phyloP scores from a whole-genome alignment of 2,329 filamentous ascomycete genomes.

The Tolypocladium endophyticum region DNA sequence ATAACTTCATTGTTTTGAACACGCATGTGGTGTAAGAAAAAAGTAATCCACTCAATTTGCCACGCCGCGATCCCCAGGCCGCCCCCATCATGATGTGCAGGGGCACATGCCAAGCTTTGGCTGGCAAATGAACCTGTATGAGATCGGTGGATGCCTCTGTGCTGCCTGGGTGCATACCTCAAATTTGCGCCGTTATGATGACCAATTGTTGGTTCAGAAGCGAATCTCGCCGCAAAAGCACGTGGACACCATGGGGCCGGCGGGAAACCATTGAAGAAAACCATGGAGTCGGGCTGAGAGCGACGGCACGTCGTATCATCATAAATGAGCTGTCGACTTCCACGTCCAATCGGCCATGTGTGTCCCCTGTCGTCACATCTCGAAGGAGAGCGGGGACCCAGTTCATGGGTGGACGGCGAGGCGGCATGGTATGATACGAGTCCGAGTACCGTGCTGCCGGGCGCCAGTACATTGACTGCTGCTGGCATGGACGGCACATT shows the following conservation, averaged over 20 bases:
- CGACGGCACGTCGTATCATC: neutral
- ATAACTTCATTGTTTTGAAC: neutral
- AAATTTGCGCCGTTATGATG: neutral
- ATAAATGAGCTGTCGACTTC: neutral
- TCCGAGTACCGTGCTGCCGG: neutral
- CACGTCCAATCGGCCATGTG: slow-evolving; percentile 1
- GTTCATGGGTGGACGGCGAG: neutral
- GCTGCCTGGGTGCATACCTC: neutral
- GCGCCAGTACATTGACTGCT: neutral
- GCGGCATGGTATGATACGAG: neutral
- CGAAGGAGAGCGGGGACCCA: neutral
- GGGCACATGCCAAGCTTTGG: neutral
- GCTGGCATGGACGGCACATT: neutral
- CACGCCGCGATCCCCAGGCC: neutral
- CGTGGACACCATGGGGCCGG: neutral
- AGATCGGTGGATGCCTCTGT: neutral
- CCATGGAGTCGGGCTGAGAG: neutral
- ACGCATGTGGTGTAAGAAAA: neutral
- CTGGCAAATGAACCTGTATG: neutral
- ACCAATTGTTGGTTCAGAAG: neutral
- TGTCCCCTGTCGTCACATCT: neutral
- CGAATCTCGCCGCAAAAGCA: neutral
- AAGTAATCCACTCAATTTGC: neutral
- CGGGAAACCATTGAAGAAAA: neutral
- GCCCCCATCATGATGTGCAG: neutral